A percentile compares a stretch with the other conserved stretches of the same genome.
These are phyloP conservation scores for Paraphoma sp. DNA, from an alignment of 2,329 filamentous ascomycete species.

Conservation along the genomic window DNA sequence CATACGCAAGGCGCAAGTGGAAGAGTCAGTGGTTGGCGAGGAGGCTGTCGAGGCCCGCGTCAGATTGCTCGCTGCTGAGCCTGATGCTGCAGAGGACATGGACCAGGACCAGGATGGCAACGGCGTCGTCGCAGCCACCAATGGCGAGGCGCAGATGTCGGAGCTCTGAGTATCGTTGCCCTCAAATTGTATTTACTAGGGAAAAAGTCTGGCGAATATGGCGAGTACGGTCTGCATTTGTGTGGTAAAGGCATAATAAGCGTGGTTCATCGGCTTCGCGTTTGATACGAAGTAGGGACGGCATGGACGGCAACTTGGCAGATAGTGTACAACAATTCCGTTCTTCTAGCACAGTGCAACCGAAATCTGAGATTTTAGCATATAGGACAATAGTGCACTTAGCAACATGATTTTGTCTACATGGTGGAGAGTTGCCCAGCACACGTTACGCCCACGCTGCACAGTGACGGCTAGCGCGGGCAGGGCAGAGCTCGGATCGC, in stretches of 20 bases:
- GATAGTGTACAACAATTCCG: not conserved
- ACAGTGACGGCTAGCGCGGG: slow-evolving; percentile 20
- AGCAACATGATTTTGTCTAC: not conserved
- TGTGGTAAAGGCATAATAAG: not conserved
- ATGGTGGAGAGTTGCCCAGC: not conserved
- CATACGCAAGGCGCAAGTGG: slow-evolving; percentile 79
- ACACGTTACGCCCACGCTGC: slow-evolving; percentile 10
- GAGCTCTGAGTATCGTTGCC: slow-evolving; percentile 2
- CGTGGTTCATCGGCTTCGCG: not conserved
- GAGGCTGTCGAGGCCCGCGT: slow-evolving; percentile 58
- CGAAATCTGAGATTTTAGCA: not conserved
- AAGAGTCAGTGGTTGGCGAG: slow-evolving; percentile 74
- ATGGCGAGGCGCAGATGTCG: slow-evolving; percentile 33
- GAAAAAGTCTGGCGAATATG: not conserved
- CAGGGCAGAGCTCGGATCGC: slow-evolving; percentile 12
- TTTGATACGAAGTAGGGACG: not conserved
- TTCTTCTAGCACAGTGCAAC: not conserved
- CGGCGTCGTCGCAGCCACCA: slow-evolving; percentile 25
- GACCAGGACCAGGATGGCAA: slow-evolving; percentile 20
- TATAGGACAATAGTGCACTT: not conserved
- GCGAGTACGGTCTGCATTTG: not conserved
- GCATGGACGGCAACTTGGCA: not conserved
- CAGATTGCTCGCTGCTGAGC: slow-evolving; percentile 39
- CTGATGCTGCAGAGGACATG: slow-evolving; percentile 30
- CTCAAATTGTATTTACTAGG: not conserved